Conservation (phyloP, 2,329 filamentous ascomycete genomes). For the Allantophomopsis cytisporea region DNA sequence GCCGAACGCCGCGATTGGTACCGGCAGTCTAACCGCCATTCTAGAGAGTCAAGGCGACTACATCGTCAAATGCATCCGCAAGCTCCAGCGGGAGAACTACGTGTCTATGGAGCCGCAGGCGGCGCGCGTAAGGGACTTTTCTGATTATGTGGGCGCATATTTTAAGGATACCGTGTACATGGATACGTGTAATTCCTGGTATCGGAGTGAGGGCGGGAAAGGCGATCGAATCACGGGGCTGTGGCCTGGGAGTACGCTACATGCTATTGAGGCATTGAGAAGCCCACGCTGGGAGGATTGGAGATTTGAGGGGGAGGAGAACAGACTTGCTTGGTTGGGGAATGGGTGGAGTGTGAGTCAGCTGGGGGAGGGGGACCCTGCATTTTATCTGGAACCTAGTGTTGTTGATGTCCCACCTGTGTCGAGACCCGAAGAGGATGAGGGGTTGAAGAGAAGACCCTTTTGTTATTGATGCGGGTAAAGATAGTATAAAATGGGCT, state of each 20-base stretch:
- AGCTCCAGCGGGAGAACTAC: constrained; percentile 31
- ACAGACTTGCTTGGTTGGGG: constrained; percentile 25
- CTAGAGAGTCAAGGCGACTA: constrained; percentile 14
- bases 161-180: constrained; percentile 40
- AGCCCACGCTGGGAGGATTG: constrained; percentile 44
- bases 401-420: constrained; percentile 22
- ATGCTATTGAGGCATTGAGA: constrained; percentile 30
- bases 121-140: constrained; percentile 33
- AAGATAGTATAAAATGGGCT: background rate
- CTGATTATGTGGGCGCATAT: constrained; percentile 31
- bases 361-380: constrained; percentile 24
- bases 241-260: constrained; percentile 21
- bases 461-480: constrained; percentile 19
- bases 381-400: constrained; percentile 25
- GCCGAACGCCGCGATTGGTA: constrained; percentile 13
- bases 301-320: constrained; percentile 17
- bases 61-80: constrained; percentile 14
- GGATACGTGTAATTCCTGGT: constrained; percentile 19
- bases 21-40: constrained; percentile 11
- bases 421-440: constrained; percentile 22
- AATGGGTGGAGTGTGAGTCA: constrained; percentile 27
- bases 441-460: constrained; percentile 19
- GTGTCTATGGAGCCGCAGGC: constrained; percentile 27
- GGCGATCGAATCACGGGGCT: constrained; percentile 25
- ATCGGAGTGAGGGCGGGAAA: constrained; percentile 18